Evolutionary conservation across 2,329 filamentous ascomycete genomes (phyloP).

Genomic region (Cercospora sp.): DNA sequence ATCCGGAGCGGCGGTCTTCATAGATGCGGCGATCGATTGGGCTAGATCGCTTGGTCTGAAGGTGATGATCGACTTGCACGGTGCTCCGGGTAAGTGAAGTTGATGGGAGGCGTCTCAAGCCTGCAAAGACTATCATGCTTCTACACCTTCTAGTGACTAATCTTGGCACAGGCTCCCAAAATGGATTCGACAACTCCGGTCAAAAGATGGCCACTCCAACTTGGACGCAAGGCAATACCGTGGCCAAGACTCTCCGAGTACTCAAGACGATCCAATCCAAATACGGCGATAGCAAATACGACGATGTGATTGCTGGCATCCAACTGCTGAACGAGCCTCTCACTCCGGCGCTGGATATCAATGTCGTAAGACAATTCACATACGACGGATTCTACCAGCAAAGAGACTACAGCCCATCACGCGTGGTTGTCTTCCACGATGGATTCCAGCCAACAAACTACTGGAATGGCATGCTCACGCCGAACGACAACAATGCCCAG

Average conservation of each 20-base stretch:
- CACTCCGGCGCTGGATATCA: slow-evolving; percentile 48
- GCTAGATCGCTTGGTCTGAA: slow-evolving; percentile 54
- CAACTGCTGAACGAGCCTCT: slow-evolving; percentile 60
- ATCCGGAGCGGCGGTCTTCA: slow-evolving; percentile 53
- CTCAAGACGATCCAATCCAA: slow-evolving; percentile 59
- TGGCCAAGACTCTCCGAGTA: slow-evolving; percentile 55
- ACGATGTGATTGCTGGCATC: slow-evolving; percentile 60
- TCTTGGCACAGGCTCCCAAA: slow-evolving; percentile 47
- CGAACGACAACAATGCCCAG: slow-evolving; percentile 50
- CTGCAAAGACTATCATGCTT: no score
- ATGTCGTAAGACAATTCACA: slow-evolving; percentile 55
- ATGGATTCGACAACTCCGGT: slow-evolving; percentile 64
- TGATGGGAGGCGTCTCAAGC: no score
- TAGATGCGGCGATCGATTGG: slow-evolving; percentile 60
- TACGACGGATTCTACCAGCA: slow-evolving; percentile 54
- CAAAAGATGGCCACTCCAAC: slow-evolving; percentile 45
- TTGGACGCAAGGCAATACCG: slow-evolving; percentile 52
- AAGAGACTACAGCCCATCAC: slow-evolving; percentile 34
- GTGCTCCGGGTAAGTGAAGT: slow-evolving; percentile 43
- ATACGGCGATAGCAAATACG: slow-evolving; percentile 55
- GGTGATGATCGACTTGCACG: slow-evolving; percentile 61
- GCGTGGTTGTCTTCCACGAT: slow-evolving; percentile 59
- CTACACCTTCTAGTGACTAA: not conserved
- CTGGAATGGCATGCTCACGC: slow-evolving; percentile 63
- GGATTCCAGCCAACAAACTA: slow-evolving; percentile 54